Evolutionary conservation across 1,284 basidiomycete species (phyloP).

Genomic region (Pyrrhoderma lamaoense): DNA sequence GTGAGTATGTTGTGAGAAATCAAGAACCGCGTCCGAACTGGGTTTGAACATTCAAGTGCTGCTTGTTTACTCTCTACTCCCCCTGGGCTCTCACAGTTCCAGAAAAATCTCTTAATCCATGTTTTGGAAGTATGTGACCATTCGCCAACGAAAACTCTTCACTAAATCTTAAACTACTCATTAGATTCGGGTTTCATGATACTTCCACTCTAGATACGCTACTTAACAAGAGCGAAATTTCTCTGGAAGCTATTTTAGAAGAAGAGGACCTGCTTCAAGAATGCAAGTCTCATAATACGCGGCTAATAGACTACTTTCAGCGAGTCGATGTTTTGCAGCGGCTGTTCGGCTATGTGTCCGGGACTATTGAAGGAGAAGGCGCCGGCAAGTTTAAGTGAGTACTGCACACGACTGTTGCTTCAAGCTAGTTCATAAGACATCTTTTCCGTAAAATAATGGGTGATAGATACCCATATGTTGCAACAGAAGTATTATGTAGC

Average conservation of each 20-base stretch:
- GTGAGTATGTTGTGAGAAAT: neutral
- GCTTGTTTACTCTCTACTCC: conserved; percentile 9
- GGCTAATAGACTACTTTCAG: conserved; percentile 81
- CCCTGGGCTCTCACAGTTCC: neutral
- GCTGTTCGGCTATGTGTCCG: conserved; percentile 78
- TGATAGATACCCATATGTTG: conserved; percentile 79
- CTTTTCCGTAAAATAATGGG: neutral
- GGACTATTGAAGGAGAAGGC: conserved; percentile 75
- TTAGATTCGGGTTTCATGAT: conserved; percentile 81
- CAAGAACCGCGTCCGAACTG: conserved; percentile 6
- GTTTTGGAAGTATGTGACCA: conserved; percentile 36
- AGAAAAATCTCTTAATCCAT: conserved; percentile 22
- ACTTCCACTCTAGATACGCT: conserved; percentile 76
- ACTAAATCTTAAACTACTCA: conserved; percentile 3
- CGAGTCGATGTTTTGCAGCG: conserved; percentile 74
- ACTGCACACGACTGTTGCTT: conserved; percentile 9
- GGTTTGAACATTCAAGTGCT: conserved; percentile 5
- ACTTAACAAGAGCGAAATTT: conserved; percentile 77
- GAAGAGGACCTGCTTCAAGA: conserved; percentile 93
- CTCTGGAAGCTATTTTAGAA: conserved; percentile 86
- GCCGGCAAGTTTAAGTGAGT: conserved; percentile 71
- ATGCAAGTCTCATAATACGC: conserved; percentile 90
- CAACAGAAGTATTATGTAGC: conserved; percentile 93
- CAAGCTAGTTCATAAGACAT: conserved; percentile 7
- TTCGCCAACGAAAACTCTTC: neutral